Evolutionary conservation across 179 eudicot species (phyloP), one percentile per base, ranked within the genome.

Genomic region (Silene noctiflora): DNA sequence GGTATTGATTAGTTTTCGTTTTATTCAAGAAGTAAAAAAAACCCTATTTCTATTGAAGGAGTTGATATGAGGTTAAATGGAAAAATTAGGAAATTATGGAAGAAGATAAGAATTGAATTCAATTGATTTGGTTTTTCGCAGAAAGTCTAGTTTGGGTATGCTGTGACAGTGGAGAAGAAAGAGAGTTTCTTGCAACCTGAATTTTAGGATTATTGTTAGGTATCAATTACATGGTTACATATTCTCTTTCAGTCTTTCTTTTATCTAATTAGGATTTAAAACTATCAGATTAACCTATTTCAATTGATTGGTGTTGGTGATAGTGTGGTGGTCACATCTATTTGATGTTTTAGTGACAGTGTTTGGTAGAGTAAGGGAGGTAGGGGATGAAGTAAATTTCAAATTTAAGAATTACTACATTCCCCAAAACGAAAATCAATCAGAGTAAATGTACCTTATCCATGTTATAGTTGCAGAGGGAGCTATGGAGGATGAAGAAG

Each of bases 151-250:
- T 91, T 91, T 74, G 96, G 96, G 13, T 91, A 91, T 71, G 93
- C 94, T 64, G 85, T 91, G 46, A 91, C 96, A 19, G 69, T 87
- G 1, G 89, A 91, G 87, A 91, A 91, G 77, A 88, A 79, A 68
- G 83, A 82, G 84, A 91, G 96, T 79, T 91, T 91, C 46, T 86
- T 91, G 83, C 91, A 91, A 85, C 94, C 94, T 33, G 83, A 87
- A 71, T 82, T 91, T 61, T 82, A 83, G n/a, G 61, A 14, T 79
- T 25, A 75, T 89, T 62, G 96, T 94, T 76, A 74, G 91, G 96
- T 90, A 88, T 59, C 22, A 17, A 55, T 55, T 55, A 53, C 4
- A 17, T 55, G 20, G 4, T 55, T 53, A 14, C 58, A 53, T 19
- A 53, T 53, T 55, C 6, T 17, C 20, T 0, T 55, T n/a, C 4